Percentiles rank a stretch among this genome's conserved stretches.
These are phyloP conservation scores for Pyrenochaeta sp. DNA, from an alignment of 2,329 filamentous ascomycete genomes.

Conservation along the genomic window DNA sequence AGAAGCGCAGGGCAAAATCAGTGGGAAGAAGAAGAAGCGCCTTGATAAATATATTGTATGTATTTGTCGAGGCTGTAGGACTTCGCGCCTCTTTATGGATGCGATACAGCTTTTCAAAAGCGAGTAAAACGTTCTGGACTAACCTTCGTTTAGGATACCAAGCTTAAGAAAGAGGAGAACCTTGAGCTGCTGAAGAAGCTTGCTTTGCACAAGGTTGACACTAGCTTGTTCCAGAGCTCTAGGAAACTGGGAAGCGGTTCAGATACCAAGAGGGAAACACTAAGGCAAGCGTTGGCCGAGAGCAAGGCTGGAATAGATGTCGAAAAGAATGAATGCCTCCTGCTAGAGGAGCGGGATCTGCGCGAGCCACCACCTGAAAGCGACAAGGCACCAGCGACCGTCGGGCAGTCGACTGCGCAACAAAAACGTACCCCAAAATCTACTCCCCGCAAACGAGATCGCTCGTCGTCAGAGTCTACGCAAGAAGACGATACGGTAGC, in stretches of 20 bases:
- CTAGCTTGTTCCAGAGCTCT: slow-evolving; percentile 79
- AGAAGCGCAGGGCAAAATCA: slow-evolving; percentile 64
- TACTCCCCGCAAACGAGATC: slow-evolving; percentile 22
- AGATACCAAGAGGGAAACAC: slow-evolving; percentile 75
- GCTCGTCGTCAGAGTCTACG: slow-evolving; percentile 26
- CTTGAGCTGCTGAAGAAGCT: slow-evolving; percentile 84
- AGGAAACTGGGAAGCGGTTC: slow-evolving; percentile 73
- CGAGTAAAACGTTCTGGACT: neutral
- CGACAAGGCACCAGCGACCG: slow-evolving; percentile 12
- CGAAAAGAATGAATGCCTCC: slow-evolving; percentile 61
- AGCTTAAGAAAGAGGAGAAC: slow-evolving; percentile 94
- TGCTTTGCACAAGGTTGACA: slow-evolving; percentile 80
- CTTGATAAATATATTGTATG: slow-evolving; percentile 73
- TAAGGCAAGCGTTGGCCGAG: slow-evolving; percentile 71
- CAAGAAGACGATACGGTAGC: slow-evolving; percentile 21
- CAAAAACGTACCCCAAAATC: neutral
- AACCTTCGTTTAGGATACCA: slow-evolving; percentile 70
- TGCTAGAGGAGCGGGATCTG: slow-evolving; percentile 57
- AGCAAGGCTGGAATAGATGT: slow-evolving; percentile 69
- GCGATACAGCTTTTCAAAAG: neutral
- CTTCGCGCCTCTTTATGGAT: neutral
- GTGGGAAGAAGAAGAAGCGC: slow-evolving; percentile 71
- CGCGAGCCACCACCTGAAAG: slow-evolving; percentile 35
- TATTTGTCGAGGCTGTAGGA: slow-evolving; percentile 1
- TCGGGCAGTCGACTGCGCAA: slow-evolving; percentile 1